Conservation (phyloP, 495 filamentous ascomycete genomes). For the Aspergillus panamensis region DNA sequence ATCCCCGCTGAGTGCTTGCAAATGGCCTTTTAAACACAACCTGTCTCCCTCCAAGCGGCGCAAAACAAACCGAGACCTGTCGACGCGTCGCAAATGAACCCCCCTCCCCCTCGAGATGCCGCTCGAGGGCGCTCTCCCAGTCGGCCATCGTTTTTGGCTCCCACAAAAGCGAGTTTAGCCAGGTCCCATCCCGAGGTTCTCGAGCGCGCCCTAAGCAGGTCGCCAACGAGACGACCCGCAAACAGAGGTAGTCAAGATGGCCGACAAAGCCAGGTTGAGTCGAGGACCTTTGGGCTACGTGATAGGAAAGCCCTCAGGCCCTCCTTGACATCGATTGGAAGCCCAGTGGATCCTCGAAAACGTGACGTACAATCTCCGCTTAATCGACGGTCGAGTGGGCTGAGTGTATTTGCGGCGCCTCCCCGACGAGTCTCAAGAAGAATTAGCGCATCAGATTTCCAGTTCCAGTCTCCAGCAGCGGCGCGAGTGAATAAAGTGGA, state of each 20-base stretch:
- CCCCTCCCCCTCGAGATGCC: slow-evolving; percentile 25
- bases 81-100: slow-evolving; percentile 31
- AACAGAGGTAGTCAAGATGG: slow-evolving; percentile 18
- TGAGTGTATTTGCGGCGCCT: slow-evolving; percentile 41
- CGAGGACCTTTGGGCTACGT: slow-evolving; percentile 31
- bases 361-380: slow-evolving; percentile 27
- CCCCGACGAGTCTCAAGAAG: slow-evolving; percentile 40
- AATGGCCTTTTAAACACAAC: background rate
- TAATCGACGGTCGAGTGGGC: slow-evolving; percentile 30
- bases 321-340: slow-evolving; percentile 37
- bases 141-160: slow-evolving; percentile 61
- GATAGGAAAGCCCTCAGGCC: slow-evolving; percentile 38
- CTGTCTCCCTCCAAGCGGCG: slow-evolving; percentile 61
- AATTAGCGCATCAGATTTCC: slow-evolving; percentile 43
- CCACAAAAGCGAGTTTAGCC: slow-evolving; percentile 61
- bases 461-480: slow-evolving; percentile 40
- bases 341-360: slow-evolving; percentile 28
- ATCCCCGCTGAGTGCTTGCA: background rate
- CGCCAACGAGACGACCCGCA: slow-evolving; percentile 25
- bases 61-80: slow-evolving; percentile 50
- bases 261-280: slow-evolving; percentile 23
- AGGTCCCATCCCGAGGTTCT: slow-evolving; percentile 60
- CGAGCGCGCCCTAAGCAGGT: slow-evolving; percentile 44
- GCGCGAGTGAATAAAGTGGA: slow-evolving; percentile 26
- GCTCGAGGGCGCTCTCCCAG: slow-evolving; percentile 23